Percentiles rank a stretch among this genome's conserved stretches.
These are phyloP conservation scores for Tolypocladium inflatum DNA, from an alignment of 2,329 filamentous ascomycete genomes.

Conservation along the genomic window DNA sequence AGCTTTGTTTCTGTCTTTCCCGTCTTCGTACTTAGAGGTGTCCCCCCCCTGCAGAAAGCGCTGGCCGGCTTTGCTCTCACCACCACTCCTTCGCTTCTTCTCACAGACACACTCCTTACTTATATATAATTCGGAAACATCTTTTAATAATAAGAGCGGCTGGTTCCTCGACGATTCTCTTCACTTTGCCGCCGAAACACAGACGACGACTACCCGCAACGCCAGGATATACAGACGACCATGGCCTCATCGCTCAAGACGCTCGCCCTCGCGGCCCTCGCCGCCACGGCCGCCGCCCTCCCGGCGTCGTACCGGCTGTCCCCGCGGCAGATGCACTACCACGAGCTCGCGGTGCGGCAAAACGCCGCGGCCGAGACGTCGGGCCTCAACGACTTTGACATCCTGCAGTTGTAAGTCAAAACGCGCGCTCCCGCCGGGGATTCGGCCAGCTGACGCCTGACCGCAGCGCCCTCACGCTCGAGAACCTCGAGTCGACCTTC, in stretches of 20 bases:
- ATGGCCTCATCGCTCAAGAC: conserved; percentile 29
- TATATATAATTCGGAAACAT: neutral
- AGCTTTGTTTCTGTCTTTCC: neutral
- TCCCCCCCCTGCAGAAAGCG: neutral
- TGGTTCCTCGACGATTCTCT: conserved; percentile 1
- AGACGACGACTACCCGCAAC: no score
- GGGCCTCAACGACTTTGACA: conserved; percentile 43
- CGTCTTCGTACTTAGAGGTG: neutral
- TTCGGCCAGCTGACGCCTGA: no score
- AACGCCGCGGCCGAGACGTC: conserved; percentile 33
- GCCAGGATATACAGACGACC: neutral
- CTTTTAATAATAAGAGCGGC: conserved; percentile 1
- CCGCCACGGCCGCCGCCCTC: conserved; percentile 34
- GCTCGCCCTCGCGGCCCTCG: conserved; percentile 32
- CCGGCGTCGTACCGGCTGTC: conserved; percentile 35
- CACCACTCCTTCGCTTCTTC: conserved; percentile 5
- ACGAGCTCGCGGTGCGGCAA: conserved; percentile 39
- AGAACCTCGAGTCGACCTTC: conserved; percentile 65
- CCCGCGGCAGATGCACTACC: conserved; percentile 34
- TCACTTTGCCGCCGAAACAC: neutral
- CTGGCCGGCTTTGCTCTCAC: conserved; percentile 9
- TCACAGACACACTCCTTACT: neutral
- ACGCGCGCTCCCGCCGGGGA: no score
- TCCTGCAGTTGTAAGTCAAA: conserved; percentile 46
- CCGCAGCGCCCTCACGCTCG: conserved; percentile 52